These are phyloP conservation scores for Clarkia xantiana DNA, from an alignment of 345 rosid genomes.

Conservation along the genomic window DNA sequence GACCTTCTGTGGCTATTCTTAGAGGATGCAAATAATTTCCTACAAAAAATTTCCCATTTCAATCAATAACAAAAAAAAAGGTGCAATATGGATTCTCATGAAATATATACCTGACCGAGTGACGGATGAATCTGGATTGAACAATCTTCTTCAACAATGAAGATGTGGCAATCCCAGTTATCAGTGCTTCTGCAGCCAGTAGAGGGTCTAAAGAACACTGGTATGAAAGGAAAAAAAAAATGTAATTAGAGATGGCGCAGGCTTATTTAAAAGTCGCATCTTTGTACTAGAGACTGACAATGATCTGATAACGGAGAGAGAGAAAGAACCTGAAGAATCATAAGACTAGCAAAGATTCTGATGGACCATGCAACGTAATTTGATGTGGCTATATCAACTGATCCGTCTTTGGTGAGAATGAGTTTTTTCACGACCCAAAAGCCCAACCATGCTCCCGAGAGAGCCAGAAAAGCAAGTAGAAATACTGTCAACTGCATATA, in stretches of 20 bases:
- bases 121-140: constrained; percentile 32
- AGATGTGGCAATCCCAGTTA: constrained; percentile 35
- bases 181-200: constrained; percentile 47
- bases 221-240: constrained; percentile 2
- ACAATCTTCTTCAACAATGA: constrained; percentile 26
- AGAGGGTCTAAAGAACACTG: constrained; percentile 82
- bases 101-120: constrained; percentile 34
- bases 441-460: constrained; percentile 93
- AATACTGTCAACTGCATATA: constrained; percentile 48
- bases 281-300: no score
- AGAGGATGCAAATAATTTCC: constrained; percentile 35
- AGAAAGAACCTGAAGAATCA: constrained; percentile 67
- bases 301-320: neutral
- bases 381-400: constrained; percentile 58
- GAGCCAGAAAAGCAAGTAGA: constrained; percentile 48
- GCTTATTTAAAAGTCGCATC: no score
- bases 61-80: neutral
- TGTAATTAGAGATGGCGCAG: neutral
- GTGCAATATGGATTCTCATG: neutral
- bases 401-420: constrained; percentile 75
- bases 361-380: constrained; percentile 73
- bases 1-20: constrained; percentile 18
- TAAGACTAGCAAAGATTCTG: constrained; percentile 40
- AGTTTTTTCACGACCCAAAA: constrained; percentile 83
- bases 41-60: constrained; percentile 19